Base-by-base conservation (phyloP, 495 filamentous ascomycete genomes). In the Daldinia bambusicola region DNA sequence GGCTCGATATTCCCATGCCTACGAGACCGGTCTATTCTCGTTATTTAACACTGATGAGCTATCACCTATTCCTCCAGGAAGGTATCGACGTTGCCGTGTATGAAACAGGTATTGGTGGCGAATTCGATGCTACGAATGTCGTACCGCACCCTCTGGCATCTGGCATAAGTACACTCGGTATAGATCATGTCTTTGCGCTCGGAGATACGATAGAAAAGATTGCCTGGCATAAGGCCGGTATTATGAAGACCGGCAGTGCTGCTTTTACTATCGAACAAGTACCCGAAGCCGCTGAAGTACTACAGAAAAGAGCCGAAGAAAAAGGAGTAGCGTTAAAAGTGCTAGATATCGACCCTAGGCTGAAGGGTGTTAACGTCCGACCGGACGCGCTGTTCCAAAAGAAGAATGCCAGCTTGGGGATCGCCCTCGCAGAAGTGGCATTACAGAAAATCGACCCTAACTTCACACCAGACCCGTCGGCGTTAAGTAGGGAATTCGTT, bases 141-240 rank as follows among this genome's bases (percentile, higher is more conserved):
- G 87, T 98, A 16, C 83, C 85, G 18, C 80, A 85, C 26, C 95
- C 95, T 6, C 87, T 87, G 13, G 91, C 88, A 2, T 86, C 86
- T 3, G 94, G 90, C 0, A 92, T 99, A 50, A 92, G 89, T 12
- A 93, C 89, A 53, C 82, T 99, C 26, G 95, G 93, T 7, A 97
- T 99, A 69, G 96, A 99, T 71, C 95, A 99, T 73, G 88, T 89
- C 13, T 84, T 83, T 14, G 83, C 93, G 76, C 86, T 99, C 36
- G 95, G 95, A 13, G 78, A 86, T 37, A 96, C 95, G 0, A 89
- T 97, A 45, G 92, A 94, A 55, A 86, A 94, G 69, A 99, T 99
- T 66, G 95, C 96, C 4, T 98, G 96, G 95, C 95, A 99, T 75
- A 98, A 99, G 78, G 92, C 87, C 12, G 95, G 95, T 12, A 95